Evolutionary conservation across 2,329 filamentous ascomycete genomes (phyloP), one percentile per base, ranked within the genome.

Genomic region (Septoria linicola): DNA sequence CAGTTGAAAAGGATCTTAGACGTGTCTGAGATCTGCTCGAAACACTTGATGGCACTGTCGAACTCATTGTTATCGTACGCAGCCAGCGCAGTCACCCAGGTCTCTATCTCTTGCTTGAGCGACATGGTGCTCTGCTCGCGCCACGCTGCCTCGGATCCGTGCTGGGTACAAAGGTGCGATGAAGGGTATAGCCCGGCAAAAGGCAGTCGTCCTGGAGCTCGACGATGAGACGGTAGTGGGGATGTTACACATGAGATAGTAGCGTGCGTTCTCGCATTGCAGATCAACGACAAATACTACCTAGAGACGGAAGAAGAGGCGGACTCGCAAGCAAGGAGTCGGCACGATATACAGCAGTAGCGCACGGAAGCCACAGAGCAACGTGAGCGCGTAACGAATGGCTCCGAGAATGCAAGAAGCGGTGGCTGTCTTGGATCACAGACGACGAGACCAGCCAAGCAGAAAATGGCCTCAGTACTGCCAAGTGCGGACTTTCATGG

Each of bases 1-100:
- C 92, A 95, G 68, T 99, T 99, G 78, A 99, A 99, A 55, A 96
- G 78, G 57, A 99, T 99, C 77, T 96, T 97, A 63, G 93, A 96
- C 0, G 93, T 99, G 70, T 97, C 93, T 55, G 87, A 80, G 65
- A 99, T 96, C 62, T 79, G 82, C 57, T 89, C 87, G 68, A 99
- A 97, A 55, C 88, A 82, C 63, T 79, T 81, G 57, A 97, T 75
- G 21, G 93, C 84, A 60, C 92, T 87, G 66, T 97, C 92, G 73
- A 95, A 97, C 67, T 99, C 89, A 74, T 96, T 95, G 74, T 92
- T 93, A 74, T 99, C 93, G 76, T 99, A 99, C 68, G 86, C 85
- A 63, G 78, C 84, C 49, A 99, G 83, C 72, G 93, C 93, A 70
- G 85, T 79, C 61, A 97, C 93, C 93, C 93, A 99, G 42, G 89